Conservation (phyloP, 345 rosid species). For the Schrenkiella parvula region DNA sequence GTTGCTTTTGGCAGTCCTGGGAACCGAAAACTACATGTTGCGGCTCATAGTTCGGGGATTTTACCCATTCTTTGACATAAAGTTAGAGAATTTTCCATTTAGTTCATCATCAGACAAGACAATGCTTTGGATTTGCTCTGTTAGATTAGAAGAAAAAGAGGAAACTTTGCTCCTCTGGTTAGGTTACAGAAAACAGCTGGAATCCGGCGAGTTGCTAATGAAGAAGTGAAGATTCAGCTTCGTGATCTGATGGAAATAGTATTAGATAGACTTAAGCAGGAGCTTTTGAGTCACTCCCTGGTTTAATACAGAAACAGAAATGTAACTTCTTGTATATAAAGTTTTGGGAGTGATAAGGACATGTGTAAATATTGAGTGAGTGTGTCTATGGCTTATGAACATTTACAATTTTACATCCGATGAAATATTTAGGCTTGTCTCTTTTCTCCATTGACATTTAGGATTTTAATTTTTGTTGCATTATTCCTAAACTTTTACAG, state of each 20-base stretch:
- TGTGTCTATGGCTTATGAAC: background rate
- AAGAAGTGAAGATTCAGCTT: conserved; percentile 9
- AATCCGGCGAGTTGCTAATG: background rate
- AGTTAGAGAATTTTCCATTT: conserved; percentile 3
- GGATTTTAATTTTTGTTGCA: too few species aligned
- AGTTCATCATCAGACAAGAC: conserved; percentile 17
- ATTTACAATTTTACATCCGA: conserved; percentile 20
- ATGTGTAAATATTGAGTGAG: conserved; percentile 25
- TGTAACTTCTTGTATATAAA: conserved; percentile 20
- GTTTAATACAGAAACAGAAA: conserved; percentile 16
- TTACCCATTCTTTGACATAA: background rate
- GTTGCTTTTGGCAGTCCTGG: background rate
- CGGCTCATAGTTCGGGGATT: background rate
- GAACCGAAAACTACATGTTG: conserved; percentile 6
- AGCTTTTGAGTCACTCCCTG: conserved; percentile 19
- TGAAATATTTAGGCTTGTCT: background rate
- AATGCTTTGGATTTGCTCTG: conserved; percentile 6
- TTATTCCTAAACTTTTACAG: too few species aligned
- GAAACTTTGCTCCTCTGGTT: conserved; percentile 19
- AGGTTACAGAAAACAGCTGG: conserved; percentile 12
- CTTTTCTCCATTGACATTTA: too few species aligned
- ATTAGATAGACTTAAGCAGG: conserved; percentile 18
- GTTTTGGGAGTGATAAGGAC: conserved; percentile 1
- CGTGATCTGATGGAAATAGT: conserved; percentile 20
- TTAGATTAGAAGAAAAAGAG: conserved; percentile 26